Evolutionary conservation across 495 filamentous ascomycete species (phyloP), one percentile per base, ranked within the genome.

Genomic region (Paragyromitra xinjiangensis): DNA sequence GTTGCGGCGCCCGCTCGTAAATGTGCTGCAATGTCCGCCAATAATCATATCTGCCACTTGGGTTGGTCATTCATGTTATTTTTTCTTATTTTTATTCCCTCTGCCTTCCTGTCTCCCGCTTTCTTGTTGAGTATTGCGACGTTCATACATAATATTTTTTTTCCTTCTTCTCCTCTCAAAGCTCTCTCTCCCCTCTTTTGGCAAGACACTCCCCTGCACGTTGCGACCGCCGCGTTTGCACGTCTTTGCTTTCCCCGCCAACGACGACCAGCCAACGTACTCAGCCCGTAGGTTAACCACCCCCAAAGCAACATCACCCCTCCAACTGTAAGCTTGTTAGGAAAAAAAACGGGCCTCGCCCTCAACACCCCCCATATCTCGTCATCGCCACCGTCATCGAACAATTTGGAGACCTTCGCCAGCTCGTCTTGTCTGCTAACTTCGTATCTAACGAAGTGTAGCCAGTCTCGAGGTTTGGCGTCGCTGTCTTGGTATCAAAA

Each of bases 161-260:
- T 71, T 45, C 37, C 24, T 69, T 74, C 45, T 58, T 48, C 12
- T 34, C 19, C 62, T 34, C 58, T 64, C 53, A 39, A 65, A 56
- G 48, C 70, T 63, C 39, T 67, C 50, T 58, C 29, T 69, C 73
- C 69, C 69, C 74, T 77, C 73, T 64, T 77, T 73, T 58, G 69
- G 50, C 40, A 71, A 48, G 73, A 64, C 48, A 42, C 40, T 64
- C 58, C 71, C 68, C 73, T 76, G 73, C 24, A 29, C 73, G 74
- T 78, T 78, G 75, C 76, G 76, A 77, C 71, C 72, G 71, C 75
- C 71, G 72, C 71, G 67, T 70, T 66, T 66, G 61, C 73, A 58
- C 67, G 34, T 19, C 59, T 39, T 64, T 69, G 39, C 68, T 64
- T 71, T 66, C 77, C 75, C 77, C 77, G 66, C 75, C 74, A 77